Conservation (phyloP, 202 grass and related monocot genomes). For the Setaria viridis region DNA sequence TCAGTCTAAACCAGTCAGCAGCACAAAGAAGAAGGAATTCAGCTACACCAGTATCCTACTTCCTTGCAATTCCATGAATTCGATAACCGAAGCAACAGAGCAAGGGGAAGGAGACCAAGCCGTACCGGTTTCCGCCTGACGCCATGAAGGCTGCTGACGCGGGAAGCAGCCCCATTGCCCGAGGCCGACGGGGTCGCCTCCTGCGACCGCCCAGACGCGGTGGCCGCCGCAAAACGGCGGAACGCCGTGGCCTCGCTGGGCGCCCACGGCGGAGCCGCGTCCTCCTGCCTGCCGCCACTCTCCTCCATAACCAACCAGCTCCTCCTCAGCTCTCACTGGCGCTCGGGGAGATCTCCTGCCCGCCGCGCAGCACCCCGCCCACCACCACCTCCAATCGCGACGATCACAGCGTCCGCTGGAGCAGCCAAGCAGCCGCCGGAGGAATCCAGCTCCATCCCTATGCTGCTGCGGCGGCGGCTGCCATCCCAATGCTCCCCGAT, state of each 20-base stretch:
- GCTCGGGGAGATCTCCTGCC: constrained; percentile 43
- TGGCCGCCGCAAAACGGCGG: constrained; percentile 22
- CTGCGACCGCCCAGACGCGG: neutral
- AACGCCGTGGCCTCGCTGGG: constrained; percentile 55
- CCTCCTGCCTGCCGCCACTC: constrained; percentile 37
- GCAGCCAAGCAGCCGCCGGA: constrained; percentile 53
- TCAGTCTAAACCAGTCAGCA: neutral
- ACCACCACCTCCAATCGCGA: constrained; percentile 25
- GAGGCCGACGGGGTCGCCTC: constrained; percentile 32
- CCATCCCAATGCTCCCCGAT: constrained; percentile 50
- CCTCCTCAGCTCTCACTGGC: constrained; percentile 23
- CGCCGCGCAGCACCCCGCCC: constrained; percentile 27
- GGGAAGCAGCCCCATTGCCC: constrained; percentile 42
- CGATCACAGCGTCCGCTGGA: constrained; percentile 52
- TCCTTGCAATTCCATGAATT: neutral
- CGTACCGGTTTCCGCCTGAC: constrained; percentile 66
- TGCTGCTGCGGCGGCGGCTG: constrained; percentile 40
- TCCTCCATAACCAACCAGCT: constrained; percentile 49
- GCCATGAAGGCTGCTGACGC: constrained; percentile 55
- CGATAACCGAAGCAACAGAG: neutral
- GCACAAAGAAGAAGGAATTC: constrained; percentile 21
- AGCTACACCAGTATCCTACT: neutral
- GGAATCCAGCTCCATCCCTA: constrained; percentile 72
- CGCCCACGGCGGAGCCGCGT: constrained; percentile 44
- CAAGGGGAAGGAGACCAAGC: constrained; percentile 40